Evolutionary conservation across 805 yeast species (phyloP).

Genomic region (Komagataella ulmi): DNA sequence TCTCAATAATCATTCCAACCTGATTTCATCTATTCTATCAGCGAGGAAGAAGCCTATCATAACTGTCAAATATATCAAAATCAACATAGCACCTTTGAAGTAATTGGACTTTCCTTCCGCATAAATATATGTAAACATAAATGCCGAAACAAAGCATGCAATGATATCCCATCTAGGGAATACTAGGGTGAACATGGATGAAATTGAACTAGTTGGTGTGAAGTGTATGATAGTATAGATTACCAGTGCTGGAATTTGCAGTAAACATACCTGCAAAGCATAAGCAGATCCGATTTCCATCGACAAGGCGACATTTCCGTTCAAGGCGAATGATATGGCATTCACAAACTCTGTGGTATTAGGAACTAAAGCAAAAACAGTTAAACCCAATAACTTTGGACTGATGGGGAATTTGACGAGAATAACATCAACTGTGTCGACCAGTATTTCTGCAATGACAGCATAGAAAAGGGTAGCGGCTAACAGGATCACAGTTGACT

Average conservation of each 20-base stretch:
- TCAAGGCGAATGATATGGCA: slow-evolving; percentile 92
- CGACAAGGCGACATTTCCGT: slow-evolving; percentile 91
- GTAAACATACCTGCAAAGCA: slow-evolving; percentile 86
- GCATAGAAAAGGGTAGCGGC: slow-evolving; percentile 85
- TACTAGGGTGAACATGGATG: slow-evolving; percentile 59
- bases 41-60: slow-evolving; percentile 72
- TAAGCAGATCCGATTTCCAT: slow-evolving; percentile 98
- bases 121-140: slow-evolving; percentile 82
- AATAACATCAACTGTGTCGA: slow-evolving; percentile 85
- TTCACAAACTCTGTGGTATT: slow-evolving; percentile 94
- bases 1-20: neutral
- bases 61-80: slow-evolving; percentile 64
- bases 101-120: slow-evolving; percentile 96
- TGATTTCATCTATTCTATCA: slow-evolving; percentile 19
- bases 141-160: slow-evolving; percentile 74
- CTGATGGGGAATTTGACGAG: slow-evolving; percentile 65
- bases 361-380: slow-evolving; percentile 92
- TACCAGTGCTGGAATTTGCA: slow-evolving; percentile 88
- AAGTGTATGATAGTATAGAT: slow-evolving; percentile 49
- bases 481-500: slow-evolving; percentile 70
- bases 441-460: slow-evolving; percentile 85
- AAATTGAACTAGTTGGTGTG: slow-evolving; percentile 16
- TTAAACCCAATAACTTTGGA: slow-evolving; percentile 85
- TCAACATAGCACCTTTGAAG: slow-evolving; percentile 85
- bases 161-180: slow-evolving; percentile 95